These are phyloP conservation scores for Gossypium raimondii DNA, from an alignment of 345 rosid species.

Conservation along the genomic window DNA sequence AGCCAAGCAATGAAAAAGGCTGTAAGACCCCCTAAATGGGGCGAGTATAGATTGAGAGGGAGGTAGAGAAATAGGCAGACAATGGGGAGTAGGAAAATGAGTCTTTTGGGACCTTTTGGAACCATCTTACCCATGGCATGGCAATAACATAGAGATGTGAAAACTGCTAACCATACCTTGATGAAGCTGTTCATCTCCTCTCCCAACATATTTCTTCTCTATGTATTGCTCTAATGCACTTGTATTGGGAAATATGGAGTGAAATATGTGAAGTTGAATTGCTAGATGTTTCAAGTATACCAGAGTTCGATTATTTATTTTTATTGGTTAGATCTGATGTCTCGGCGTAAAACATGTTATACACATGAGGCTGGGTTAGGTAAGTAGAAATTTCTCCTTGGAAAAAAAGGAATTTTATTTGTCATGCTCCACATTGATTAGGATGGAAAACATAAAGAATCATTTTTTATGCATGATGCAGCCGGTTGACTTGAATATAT, in stretches of 20 bases:
- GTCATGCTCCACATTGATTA: no score
- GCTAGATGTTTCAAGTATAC: no score
- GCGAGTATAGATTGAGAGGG: constrained; percentile 33
- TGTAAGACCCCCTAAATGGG: constrained; percentile 31
- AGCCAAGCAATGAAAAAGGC: constrained; percentile 51
- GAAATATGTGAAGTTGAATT: no score
- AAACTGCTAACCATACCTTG: constrained; percentile 30
- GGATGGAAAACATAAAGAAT: no score
- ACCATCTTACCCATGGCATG: constrained; percentile 22
- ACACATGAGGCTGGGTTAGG: no score
- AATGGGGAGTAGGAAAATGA: constrained; percentile 32
- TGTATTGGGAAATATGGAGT: neutral
- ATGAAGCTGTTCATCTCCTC: constrained; percentile 38
- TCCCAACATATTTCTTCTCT: constrained; percentile 6
- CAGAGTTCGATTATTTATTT: no score
- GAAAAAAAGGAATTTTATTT: no score
- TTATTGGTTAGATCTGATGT: no score
- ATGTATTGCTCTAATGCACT: neutral
- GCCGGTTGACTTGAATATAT: no score
- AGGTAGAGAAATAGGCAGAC: constrained; percentile 32
- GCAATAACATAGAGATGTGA: constrained; percentile 30
- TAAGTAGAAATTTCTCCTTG: no score
- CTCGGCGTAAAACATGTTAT: no score
- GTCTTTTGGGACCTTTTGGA: constrained; percentile 37
- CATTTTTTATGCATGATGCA: no score